phyloP scores from a whole-genome alignment of 2,329 filamentous ascomycete genomes.

The Aspergillus flavus region DNA sequence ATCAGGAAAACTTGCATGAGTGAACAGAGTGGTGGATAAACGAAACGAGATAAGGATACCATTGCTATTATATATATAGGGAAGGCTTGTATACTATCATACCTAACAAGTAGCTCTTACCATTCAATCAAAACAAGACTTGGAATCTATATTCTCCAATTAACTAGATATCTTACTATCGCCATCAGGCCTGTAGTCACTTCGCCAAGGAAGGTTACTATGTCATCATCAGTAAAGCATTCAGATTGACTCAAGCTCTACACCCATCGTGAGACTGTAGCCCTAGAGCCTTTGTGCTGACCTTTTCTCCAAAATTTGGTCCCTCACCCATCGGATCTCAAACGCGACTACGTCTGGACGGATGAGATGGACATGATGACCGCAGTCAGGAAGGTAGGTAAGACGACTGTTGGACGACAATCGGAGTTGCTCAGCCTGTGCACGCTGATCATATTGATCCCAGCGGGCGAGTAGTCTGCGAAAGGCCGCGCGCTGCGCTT shows the following conservation, averaged over 20 bases:
- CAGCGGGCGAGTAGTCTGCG: slow-evolving; percentile 33
- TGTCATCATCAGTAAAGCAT: too few species aligned
- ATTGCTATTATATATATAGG: not conserved
- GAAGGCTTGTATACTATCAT: too few species aligned
- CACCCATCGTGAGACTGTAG: not conserved
- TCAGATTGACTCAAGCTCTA: not conserved
- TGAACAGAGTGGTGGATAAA: not conserved
- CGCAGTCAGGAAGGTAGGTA: slow-evolving; percentile 37
- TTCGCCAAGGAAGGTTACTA: too few species aligned
- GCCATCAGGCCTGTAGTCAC: too few species aligned
- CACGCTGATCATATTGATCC: slow-evolving; percentile 27
- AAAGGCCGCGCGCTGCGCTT: slow-evolving; percentile 32
- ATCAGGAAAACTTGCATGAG: not conserved
- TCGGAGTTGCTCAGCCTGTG: slow-evolving; percentile 36
- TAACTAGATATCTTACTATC: not conserved
- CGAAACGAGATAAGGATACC: not conserved
- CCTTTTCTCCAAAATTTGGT: slow-evolving; percentile 5
- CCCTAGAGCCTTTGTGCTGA: not conserved
- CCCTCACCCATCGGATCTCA: slow-evolving; percentile 40
- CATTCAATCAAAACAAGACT: not conserved
- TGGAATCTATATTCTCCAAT: not conserved
- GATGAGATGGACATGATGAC: slow-evolving; percentile 42
- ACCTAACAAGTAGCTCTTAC: not conserved
- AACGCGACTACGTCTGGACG: slow-evolving; percentile 40
- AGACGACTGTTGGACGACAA: slow-evolving; percentile 34